Conservation (phyloP, 164 flowering plant genomes). For the Vitis rupestris region DNA sequence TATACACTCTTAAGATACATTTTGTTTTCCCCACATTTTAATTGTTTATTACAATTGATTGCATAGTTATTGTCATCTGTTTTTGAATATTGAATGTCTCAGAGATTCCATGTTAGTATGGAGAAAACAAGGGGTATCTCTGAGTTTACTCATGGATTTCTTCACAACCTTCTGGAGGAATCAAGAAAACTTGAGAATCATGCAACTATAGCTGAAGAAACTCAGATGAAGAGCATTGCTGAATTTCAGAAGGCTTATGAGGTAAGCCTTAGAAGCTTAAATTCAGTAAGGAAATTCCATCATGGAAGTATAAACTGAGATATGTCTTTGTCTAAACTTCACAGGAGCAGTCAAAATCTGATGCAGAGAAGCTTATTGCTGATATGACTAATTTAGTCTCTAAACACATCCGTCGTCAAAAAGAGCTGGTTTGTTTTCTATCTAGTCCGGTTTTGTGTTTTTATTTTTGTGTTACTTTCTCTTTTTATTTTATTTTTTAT, state of each 20-base stretch:
- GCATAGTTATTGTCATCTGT: not conserved
- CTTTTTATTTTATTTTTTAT: not conserved
- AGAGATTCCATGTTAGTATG: constrained; percentile 61
- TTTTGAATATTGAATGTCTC: constrained; percentile 10
- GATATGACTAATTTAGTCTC: constrained; percentile 65
- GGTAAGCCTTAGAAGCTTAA: constrained; percentile 24
- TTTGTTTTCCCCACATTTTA: not conserved
- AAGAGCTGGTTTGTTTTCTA: constrained; percentile 64
- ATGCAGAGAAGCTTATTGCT: constrained; percentile 78
- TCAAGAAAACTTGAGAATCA: constrained; percentile 46
- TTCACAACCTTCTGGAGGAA: constrained; percentile 61
- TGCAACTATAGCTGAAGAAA: constrained; percentile 41
- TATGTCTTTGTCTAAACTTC: not conserved
- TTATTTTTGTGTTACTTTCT: constrained; percentile 1
- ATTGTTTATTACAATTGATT: not conserved
- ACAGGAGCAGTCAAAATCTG: constrained; percentile 82
- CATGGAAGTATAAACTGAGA: not conserved
- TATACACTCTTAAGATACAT: too few relatives aligned
- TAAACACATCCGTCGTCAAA: constrained; percentile 61
- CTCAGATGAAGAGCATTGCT: constrained; percentile 53
- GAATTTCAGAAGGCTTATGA: constrained; percentile 79
- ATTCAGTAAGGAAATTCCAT: not conserved
- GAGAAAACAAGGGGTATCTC: constrained; percentile 59
- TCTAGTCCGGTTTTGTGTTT: not conserved
- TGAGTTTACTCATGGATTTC: constrained; percentile 42